Base-by-base conservation (phyloP, 352 stramenopile species). In the Pythium aquatile region DNA sequence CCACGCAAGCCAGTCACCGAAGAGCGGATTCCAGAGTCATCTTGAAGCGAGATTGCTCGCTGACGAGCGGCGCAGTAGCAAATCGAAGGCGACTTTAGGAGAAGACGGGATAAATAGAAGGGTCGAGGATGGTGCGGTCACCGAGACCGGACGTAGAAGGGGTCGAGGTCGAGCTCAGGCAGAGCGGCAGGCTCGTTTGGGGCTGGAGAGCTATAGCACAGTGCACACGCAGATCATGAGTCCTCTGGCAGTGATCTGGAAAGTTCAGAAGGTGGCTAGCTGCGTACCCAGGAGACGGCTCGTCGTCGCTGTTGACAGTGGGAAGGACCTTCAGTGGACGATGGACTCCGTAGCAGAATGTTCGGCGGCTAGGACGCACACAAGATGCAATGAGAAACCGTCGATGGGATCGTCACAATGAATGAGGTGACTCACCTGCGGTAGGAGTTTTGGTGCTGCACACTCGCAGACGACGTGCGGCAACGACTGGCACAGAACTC, bases 401-500 rank as follows among this genome's bases (percentile, higher is more conserved):
- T 52, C 8, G 24, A 16, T 37, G 20, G 32, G 32, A 5, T 35
- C 8, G 32, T 35, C 0, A 35, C 5, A 39, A 53, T 60, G 44
- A 1, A 24, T 24, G 20, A 24, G 20, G 20, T 24, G 20, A 24
- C 20, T 24, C 33, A 91, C 83, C 79, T 90, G 58, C 81, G 77
- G 55, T 90, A 92, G 3, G 81, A 90, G 29, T 92, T 90, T 58
- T 92, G 83, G 56, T 90, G 79, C 55, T 92, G 81, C 33, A 92
- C 78, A 26, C 83, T 90, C 13, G 79, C 79, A 11, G 83, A 89
- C 30, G 83, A 90, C 35, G 83, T 89, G n/a, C 83, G 81, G 49
- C 83, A 92, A 11, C 83, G 81, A 54, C 80, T 88, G 35, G 78
- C 70, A 54, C 83, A 90, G 59, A 85, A 90, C 51, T 82, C 70